Conservation (phyloP, 345 rosid genomes). For the Cardiospermum halicacabum region DNA sequence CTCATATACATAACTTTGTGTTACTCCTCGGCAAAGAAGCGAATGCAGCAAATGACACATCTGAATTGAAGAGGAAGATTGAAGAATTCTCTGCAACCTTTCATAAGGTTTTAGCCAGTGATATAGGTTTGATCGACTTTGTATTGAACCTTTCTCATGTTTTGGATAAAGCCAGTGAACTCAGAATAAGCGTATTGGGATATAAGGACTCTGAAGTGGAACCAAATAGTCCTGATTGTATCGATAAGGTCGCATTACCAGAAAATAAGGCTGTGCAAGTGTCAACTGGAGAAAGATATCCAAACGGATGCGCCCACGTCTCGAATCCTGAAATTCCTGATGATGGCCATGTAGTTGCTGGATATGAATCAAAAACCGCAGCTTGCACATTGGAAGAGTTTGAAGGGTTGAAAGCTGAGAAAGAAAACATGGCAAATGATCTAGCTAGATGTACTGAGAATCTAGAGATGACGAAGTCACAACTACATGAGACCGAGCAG, state of each 20-base stretch:
- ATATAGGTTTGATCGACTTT: conserved; percentile 42
- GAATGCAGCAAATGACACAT: conserved; percentile 38
- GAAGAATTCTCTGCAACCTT: conserved; percentile 58
- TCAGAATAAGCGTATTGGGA: conserved; percentile 56
- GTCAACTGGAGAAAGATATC: conserved; percentile 51
- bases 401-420: conserved; percentile 65
- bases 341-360: conserved; percentile 51
- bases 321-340: conserved; percentile 86
- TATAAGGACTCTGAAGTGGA: conserved; percentile 57
- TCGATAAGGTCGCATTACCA: conserved; percentile 89
- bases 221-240: conserved; percentile 82
- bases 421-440: conserved; percentile 55
- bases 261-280: conserved; percentile 59
- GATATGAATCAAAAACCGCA: conserved; percentile 35
- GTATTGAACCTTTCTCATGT: conserved; percentile 64
- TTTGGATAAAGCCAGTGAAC: conserved; percentile 57
- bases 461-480: conserved; percentile 63
- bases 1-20: conserved; percentile 68
- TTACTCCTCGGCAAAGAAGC: conserved; percentile 70
- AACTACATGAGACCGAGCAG: conserved; percentile 76
- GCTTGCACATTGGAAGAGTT: conserved; percentile 55
- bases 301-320: conserved; percentile 43
- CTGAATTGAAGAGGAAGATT: conserved; percentile 42
- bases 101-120: conserved; percentile 38
- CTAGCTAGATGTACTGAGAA: conserved; percentile 58